Percentiles rank a stretch among this genome's conserved stretches.
These are phyloP conservation scores for Zygosaccharomyces kombuchaensis DNA, from an alignment of 805 yeast species.

Conservation along the genomic window DNA sequence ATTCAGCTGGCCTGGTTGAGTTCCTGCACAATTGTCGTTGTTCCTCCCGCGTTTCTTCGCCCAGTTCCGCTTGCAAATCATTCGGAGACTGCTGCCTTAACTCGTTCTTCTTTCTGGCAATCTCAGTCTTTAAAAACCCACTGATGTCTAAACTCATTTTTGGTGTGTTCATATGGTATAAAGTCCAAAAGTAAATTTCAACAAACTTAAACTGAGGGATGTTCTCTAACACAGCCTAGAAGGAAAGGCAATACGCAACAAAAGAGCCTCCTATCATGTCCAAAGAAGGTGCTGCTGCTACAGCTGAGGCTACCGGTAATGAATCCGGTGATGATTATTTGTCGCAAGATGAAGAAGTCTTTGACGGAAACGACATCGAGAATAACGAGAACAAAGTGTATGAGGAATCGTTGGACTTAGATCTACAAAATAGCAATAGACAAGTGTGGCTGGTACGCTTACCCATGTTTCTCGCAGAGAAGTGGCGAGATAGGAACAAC, in stretches of 20 bases:
- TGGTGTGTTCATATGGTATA: neutral
- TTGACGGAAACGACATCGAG: conserved; percentile 43
- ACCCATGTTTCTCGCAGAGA: conserved; percentile 79
- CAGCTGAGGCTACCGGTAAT: conserved; percentile 6
- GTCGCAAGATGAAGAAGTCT: conserved; percentile 41
- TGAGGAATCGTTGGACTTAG: conserved; percentile 75
- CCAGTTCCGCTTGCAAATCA: conserved; percentile 4
- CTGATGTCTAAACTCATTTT: conserved; percentile 50
- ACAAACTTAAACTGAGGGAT: neutral
- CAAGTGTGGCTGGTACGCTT: conserved; percentile 90
- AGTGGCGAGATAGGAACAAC: conserved; percentile 63
- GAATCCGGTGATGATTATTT: conserved; percentile 39
- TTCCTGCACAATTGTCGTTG: neutral
- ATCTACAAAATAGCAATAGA: conserved; percentile 54
- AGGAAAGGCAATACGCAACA: neutral
- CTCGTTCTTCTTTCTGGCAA: conserved; percentile 40
- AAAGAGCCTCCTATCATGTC: neutral
- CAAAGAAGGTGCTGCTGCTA: conserved; percentile 1
- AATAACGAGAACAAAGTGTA: conserved; percentile 36
- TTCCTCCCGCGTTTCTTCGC: neutral
- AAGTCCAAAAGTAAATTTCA: neutral
- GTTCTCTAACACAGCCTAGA: neutral
- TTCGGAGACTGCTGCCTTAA: neutral
- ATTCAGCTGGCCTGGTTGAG: neutral
- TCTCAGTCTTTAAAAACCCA: conserved; percentile 43